These are phyloP conservation scores for Eucalyptus cloeziana DNA, from an alignment of 345 rosid species.

Conservation along the genomic window DNA sequence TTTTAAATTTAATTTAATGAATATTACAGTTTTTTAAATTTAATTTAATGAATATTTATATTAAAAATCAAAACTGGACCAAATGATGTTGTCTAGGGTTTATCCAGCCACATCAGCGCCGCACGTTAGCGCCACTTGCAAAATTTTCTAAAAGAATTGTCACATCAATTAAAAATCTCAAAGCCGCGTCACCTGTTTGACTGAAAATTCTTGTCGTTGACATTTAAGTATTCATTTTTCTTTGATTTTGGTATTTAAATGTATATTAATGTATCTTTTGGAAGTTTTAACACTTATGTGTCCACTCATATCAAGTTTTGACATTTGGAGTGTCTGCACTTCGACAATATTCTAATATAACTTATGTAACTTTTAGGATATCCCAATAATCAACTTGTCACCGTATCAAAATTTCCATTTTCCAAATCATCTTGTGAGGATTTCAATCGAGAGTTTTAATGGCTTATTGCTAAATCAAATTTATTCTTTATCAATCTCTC, in stretches of 20 bases:
- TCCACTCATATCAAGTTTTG: rapidly evolving
- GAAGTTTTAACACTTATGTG: rapidly evolving
- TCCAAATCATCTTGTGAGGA: neutral
- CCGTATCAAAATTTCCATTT: neutral
- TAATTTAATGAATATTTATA: no score
- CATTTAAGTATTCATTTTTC: no score
- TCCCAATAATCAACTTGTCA: neutral
- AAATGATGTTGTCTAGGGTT: rapidly evolving
- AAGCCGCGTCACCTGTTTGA: rapidly evolving
- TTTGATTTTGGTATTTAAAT: no score
- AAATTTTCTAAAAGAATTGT: no score
- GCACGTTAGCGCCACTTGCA: no score
- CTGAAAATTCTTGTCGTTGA: rapidly evolving
- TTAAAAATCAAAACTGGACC: no score
- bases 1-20: no score
- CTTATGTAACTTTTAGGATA: neutral
- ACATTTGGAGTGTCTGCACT: rapidly evolving
- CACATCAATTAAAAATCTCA: rapidly evolving
- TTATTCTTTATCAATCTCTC: neutral
- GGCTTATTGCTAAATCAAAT: neutral
- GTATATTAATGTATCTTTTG: no score
- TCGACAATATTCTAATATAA: neutral
- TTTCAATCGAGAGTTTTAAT: neutral
- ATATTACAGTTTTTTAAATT: no score
- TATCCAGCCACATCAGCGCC: rapidly evolving